phyloP scores from a whole-genome alignment of 2,329 filamentous ascomycete species.

The Fusarium miscanthi region DNA sequence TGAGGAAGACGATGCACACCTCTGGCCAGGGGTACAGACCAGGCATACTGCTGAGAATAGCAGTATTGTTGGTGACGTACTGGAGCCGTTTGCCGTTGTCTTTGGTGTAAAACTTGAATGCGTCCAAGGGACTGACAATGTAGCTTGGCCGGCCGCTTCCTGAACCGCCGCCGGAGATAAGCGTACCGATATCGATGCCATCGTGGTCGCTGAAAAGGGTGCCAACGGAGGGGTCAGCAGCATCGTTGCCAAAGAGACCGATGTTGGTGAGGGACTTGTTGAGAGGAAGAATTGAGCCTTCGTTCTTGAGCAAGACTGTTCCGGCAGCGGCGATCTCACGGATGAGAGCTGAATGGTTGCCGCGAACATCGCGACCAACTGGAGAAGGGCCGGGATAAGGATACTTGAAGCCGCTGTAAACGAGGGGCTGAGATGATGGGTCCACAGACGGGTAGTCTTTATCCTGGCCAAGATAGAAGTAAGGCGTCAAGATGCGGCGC shows the following conservation, averaged over 20 bases:
- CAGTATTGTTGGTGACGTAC: conserved; percentile 1
- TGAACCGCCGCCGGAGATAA: background rate
- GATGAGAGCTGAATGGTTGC: conserved; percentile 72
- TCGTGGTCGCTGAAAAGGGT: background rate
- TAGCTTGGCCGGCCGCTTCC: background rate
- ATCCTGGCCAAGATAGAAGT: conserved; percentile 10
- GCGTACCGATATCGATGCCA: background rate
- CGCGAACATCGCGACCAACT: conserved; percentile 65
- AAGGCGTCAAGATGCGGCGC: conserved; percentile 1
- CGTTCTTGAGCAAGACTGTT: conserved; percentile 77
- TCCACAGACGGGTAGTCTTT: background rate
- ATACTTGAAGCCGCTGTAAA: background rate
- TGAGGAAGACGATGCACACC: background rate
- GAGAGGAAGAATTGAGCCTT: conserved; percentile 65
- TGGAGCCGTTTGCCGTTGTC: background rate
- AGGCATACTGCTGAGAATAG: background rate
- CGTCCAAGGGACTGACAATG: background rate
- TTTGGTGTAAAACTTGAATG: background rate
- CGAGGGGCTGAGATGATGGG: background rate
- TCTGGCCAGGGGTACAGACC: background rate
- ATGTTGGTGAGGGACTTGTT: conserved; percentile 61
- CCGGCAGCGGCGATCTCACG: conserved; percentile 65
- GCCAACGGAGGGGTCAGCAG: conserved; percentile 55
- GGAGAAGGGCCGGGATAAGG: conserved; percentile 61
- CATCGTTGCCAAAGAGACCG: conserved; percentile 71